phyloP scores from a whole-genome alignment of 2,329 filamentous ascomycete species.

The Alternaria gaisen region DNA sequence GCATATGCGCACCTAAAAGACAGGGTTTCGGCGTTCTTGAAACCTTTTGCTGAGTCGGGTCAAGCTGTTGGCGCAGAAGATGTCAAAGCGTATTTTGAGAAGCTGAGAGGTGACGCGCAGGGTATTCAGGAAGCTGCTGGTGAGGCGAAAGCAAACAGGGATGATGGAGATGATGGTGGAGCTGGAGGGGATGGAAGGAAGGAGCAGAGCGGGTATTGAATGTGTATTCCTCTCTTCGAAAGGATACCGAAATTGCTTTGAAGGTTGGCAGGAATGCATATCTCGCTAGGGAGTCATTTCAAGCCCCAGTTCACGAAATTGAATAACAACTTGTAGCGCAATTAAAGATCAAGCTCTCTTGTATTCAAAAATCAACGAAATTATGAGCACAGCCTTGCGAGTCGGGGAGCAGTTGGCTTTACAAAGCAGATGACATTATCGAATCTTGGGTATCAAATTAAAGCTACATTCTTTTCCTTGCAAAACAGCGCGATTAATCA shows the following conservation, averaged over 20 bases:
- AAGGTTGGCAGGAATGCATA: not conserved
- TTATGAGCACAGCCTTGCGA: not conserved
- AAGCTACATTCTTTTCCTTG: not conserved
- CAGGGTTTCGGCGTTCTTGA: slow-evolving; percentile 92
- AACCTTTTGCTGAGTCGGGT: slow-evolving; percentile 92
- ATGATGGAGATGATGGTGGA: slow-evolving; percentile 33
- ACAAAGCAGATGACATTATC: not conserved
- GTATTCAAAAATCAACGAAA: not conserved
- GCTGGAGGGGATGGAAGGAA: slow-evolving; percentile 41
- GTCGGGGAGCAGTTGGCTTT: not conserved
- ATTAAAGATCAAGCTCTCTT: not conserved
- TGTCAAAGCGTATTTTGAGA: slow-evolving; percentile 96
- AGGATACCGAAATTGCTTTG: not conserved
- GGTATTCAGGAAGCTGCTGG: slow-evolving; percentile 62
- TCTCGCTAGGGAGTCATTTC: not conserved
- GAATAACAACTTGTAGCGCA: not conserved
- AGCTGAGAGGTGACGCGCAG: slow-evolving; percentile 85
- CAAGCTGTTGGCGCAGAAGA: slow-evolving; percentile 90
- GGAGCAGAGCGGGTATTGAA: slow-evolving; percentile 53
- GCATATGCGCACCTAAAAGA: slow-evolving; percentile 97
- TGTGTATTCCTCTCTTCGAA: not conserved
- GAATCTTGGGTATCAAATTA: slow-evolving; percentile 11
- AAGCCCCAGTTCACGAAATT: not conserved
- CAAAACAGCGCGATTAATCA: not conserved
- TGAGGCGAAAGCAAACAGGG: slow-evolving; percentile 38